Evolutionary conservation across 2,329 filamentous ascomycete genomes (phyloP).

Genomic region (Gnomoniopsis smithogilvyi): DNA sequence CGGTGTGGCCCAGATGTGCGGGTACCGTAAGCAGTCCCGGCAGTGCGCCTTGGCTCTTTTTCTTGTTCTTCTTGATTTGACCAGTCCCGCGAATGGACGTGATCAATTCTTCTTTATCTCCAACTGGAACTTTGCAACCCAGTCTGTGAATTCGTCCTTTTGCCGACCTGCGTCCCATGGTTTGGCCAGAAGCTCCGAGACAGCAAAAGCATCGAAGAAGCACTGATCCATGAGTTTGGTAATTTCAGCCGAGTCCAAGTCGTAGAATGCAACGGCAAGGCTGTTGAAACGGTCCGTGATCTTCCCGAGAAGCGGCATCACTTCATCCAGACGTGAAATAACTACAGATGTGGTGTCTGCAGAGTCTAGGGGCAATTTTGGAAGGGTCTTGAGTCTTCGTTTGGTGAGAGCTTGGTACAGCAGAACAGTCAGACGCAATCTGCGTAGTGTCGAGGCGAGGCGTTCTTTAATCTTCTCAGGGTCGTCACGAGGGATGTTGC

Average conservation of each 20-base stretch:
- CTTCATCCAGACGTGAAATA: constrained; percentile 49
- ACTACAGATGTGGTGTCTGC: constrained; percentile 23
- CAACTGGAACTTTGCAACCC: constrained; percentile 60
- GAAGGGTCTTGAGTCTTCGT: constrained; percentile 61
- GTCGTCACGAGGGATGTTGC: constrained; percentile 61
- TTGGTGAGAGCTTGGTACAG: constrained; percentile 70
- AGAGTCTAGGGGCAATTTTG: constrained; percentile 28
- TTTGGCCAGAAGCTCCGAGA: constrained; percentile 51
- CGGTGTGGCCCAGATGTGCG: too few species aligned
- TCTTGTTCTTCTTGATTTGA: too few species aligned
- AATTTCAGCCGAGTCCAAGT: constrained; percentile 57
- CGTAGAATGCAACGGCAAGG: constrained; percentile 70
- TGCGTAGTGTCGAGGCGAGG: constrained; percentile 61
- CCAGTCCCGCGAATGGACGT: too few species aligned
- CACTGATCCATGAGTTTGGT: constrained; percentile 57
- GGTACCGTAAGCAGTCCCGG: too few species aligned
- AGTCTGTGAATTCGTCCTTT: constrained; percentile 74
- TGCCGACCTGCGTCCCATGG: constrained; percentile 64
- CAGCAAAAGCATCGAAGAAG: constrained; percentile 55
- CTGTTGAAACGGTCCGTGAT: constrained; percentile 70
- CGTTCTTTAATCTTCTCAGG: constrained; percentile 62
- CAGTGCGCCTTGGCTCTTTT: too few species aligned
- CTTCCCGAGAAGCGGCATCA: constrained; percentile 51
- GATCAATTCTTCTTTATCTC: constrained; percentile 44
- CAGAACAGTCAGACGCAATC: constrained; percentile 63